These are phyloP conservation scores for Penicillium atrosanguineum DNA, from an alignment of 495 filamentous ascomycete genomes.

Conservation along the genomic window DNA sequence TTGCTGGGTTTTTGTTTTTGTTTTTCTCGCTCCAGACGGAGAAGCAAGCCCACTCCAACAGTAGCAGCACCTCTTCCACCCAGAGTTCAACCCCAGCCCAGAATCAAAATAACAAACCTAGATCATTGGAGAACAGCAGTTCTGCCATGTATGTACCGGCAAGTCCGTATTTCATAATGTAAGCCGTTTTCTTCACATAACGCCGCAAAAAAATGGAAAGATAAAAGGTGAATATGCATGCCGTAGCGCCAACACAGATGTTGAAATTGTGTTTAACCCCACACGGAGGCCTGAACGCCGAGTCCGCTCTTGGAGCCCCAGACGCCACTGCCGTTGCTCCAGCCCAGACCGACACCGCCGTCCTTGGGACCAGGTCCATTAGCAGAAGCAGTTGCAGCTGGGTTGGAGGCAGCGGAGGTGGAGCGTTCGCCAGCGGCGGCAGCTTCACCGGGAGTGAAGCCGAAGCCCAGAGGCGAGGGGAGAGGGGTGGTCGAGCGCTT, in stretches of 20 bases:
- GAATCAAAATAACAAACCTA: background rate
- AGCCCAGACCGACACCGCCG: conserved; percentile 57
- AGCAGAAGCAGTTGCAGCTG: conserved; percentile 34
- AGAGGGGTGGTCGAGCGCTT: conserved; percentile 85
- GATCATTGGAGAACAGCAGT: background rate
- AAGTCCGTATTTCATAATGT: conserved; percentile 5
- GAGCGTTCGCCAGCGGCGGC: conserved; percentile 52
- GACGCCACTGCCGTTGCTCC: conserved; percentile 69
- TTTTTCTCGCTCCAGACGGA: background rate
- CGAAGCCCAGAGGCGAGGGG: conserved; percentile 78
- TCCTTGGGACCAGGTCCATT: conserved; percentile 42
- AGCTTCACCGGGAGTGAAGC: conserved; percentile 60
- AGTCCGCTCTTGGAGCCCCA: conserved; percentile 73
- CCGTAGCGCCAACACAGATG: conserved; percentile 4
- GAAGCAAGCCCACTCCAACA: background rate
- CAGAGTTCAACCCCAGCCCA: background rate
- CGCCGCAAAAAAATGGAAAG: conserved; percentile 9
- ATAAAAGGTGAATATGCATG: conserved; percentile 13
- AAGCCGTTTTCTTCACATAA: conserved; percentile 17
- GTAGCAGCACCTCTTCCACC: background rate
- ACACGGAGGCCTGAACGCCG: conserved; percentile 72
- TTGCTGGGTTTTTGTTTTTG: background rate
- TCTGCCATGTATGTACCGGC: conserved; percentile 14
- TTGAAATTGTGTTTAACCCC: conserved; percentile 54
- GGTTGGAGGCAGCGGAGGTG: conserved; percentile 61